Conservation (phyloP, 306 rosid species). For the Argentina anserina region DNA sequence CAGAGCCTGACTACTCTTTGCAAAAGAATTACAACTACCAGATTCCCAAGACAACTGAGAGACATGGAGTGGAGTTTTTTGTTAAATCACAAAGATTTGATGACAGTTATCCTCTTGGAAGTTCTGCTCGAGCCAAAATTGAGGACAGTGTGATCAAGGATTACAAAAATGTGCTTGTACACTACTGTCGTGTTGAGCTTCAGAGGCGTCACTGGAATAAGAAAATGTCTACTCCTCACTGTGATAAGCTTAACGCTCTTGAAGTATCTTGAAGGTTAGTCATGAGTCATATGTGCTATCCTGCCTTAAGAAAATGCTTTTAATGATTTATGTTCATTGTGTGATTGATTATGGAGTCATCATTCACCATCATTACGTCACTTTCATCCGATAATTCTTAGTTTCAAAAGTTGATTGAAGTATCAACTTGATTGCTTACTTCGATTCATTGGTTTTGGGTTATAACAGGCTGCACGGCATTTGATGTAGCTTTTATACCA, state of each 20-base stretch:
- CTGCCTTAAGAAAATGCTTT: background rate
- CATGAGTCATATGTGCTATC: background rate
- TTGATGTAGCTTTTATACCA: constrained; percentile 5
- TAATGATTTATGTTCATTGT: background rate
- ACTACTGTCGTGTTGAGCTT: constrained; percentile 74
- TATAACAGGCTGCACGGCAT: constrained; percentile 11
- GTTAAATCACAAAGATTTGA: constrained; percentile 69
- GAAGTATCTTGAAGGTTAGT: constrained; percentile 57
- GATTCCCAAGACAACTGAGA: constrained; percentile 52
- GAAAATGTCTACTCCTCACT: constrained; percentile 75
- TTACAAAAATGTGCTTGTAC: constrained; percentile 58
- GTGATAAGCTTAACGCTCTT: constrained; percentile 57
- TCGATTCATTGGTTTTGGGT: background rate
- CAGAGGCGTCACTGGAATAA: constrained; percentile 85
- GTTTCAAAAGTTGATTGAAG: background rate
- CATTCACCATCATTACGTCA: background rate
- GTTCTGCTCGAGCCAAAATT: constrained; percentile 56
- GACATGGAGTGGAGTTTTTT: constrained; percentile 61
- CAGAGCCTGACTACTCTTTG: constrained; percentile 71
- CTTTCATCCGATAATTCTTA: background rate
- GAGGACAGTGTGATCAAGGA: constrained; percentile 69
- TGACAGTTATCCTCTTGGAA: constrained; percentile 59
- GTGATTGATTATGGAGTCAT: background rate
- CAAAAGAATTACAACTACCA: constrained; percentile 57
- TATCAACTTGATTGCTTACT: background rate